Base-by-base conservation (phyloP, 1,139 yeast genomes). In the Geotrichum macrosporum region DNA sequence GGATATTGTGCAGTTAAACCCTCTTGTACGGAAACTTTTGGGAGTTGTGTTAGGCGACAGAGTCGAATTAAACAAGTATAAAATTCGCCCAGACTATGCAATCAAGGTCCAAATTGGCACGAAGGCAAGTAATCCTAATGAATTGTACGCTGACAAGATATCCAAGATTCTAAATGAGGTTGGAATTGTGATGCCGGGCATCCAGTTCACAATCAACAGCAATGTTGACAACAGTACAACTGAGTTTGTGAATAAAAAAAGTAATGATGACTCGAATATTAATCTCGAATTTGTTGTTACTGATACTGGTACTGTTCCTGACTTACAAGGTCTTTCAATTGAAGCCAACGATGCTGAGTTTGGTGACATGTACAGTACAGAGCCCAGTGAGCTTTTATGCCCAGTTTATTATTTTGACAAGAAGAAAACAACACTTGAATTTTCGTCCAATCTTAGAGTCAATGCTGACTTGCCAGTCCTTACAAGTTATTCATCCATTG, bases 1-100 rank as follows among this genome's bases (percentile, higher is more conserved):
- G 4, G 46, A 46, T 13, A 29, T 37, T 18, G 41, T 37, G 13
- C 41, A 37, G 22, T 32, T 62, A 21, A 29, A 29, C 19, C 33
- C 29, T n/a, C 41, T 13, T 2, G 24, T 78, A 37, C 67, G 94
- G 50, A 62, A 68, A 2, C 67, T 81, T 18, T 75, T 77, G 1
- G 84, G 82, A 8, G 59, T 84, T 3, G 62, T 84, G 5, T 68
- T 84, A 9, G 96, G 96, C 24, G 95, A 87, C 57, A 67, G 95
- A 49, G 67, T 85, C 1, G 68, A 68, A 19, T 56, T 88, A 0
- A 60, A 60, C 6, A 80, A 73, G 55, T 66, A 69, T 27, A 52
- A 63, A 1, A 56, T 61, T 2, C 82, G 78, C 48, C 87, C 87
- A 2, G 63, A 65, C 1, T 73, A 74, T 55, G 81, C 82, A 16